Percentiles rank a stretch among this genome's conserved stretches.
Evolutionary conservation across 345 rosid genomes (phyloP).

Genomic region (Eucalyptus camaldulensis): DNA sequence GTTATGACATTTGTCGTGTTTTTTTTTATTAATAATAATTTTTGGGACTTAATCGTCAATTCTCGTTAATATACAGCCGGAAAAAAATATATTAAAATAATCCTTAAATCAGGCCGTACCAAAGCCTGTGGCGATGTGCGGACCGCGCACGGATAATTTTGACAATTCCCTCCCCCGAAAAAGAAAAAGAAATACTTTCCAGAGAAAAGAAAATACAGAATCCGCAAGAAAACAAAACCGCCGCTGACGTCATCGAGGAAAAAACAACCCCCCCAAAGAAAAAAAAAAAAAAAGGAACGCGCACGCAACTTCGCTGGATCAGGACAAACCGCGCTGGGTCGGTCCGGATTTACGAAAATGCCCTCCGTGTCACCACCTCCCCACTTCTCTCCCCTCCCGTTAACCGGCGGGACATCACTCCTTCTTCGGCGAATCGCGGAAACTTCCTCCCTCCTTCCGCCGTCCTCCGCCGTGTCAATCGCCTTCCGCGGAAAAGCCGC

Average conservation of each 20-base stretch:
- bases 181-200: neutral
- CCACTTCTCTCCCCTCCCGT: neutral
- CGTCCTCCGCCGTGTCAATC: neutral
- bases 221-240: neutral
- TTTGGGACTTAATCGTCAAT: neutral
- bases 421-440: neutral
- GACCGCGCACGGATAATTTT: neutral
- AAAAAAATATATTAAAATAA: neutral
- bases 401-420: neutral
- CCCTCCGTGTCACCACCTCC: neutral
- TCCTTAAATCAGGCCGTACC: neutral
- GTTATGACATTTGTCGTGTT: too few relatives aligned
- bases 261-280: rapidly evolving
- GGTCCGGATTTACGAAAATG: neutral
- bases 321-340: neutral
- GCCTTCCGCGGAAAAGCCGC: neutral
- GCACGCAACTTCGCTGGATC: neutral
- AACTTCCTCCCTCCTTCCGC: neutral
- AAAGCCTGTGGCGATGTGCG: neutral
- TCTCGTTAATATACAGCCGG: neutral
- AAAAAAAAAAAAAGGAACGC: neutral
- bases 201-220: neutral
- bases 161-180: neutral
- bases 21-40: neutral
- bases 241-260: neutral